Base-by-base conservation (phyloP, 139 green algal species). In the Volvox africanus region DNA sequence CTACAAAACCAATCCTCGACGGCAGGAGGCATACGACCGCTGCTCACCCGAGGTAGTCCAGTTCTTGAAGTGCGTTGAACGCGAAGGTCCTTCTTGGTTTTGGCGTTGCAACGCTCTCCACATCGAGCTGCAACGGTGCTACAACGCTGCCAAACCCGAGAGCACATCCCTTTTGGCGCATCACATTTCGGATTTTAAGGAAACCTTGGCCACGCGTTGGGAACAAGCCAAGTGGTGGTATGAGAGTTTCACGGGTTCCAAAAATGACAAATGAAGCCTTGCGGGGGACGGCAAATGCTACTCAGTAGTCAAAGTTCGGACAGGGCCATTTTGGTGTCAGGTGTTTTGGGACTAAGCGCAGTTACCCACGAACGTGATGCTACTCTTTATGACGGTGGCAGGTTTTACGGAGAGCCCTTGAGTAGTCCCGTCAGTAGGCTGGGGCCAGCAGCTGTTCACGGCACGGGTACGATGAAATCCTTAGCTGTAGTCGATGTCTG, bases 11-110 rank as follows among this genome's bases (percentile, higher is more conserved):
- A 91, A 91, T 33, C 87, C 87, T 0, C 76, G 87, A 12, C 87
- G 87, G 61, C 87, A 91, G 61, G 76, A 91, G 61, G 87, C 87
- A 16, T 91, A 91, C 61, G 61, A 91, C 24, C 61, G 35, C 14
- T 91, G 87, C 33, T 76, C 87, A 6, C 87, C 87, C 33, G 32
- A 91, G 21, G 76, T 91, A 13, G 87, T 91, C 32, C 73, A 67
- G 32, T 86, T 91, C 61, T 55, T 91, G 1, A 91, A 91, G 87
- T 91, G 87, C 76, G 87, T 91, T 5, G 87, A 91, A 21, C 17
- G 28, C 17, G 87, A 91, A 35, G 87, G 87, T 1, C 87, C 87
- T 3, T 32, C 87, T 0, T 91, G 87, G 87, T 91, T 91, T 75
- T 91, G 87, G 87, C 87, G 87, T 17, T 91, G 87, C 33, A 91